Percentiles rank a stretch among this genome's conserved stretches.
Evolutionary conservation across 2,329 filamentous ascomycete genomes (phyloP).

Genomic region (Xylaria sp.): DNA sequence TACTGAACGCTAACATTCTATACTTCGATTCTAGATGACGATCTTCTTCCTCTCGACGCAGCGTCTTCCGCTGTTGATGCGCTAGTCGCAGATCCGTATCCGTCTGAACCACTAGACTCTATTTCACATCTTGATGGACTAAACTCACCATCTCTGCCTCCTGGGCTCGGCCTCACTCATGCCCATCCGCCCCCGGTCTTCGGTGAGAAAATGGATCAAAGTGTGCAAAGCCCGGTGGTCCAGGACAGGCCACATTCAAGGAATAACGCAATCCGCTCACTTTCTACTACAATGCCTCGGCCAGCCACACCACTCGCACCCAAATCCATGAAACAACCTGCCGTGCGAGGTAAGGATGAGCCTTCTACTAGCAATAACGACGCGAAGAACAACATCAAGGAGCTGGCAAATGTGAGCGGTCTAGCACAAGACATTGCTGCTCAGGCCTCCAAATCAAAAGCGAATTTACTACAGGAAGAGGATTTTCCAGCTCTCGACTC

Average conservation of each 20-base stretch:
- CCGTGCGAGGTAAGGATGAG: conserved; percentile 40
- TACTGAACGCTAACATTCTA: conserved; percentile 54
- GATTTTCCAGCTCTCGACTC: conserved; percentile 71
- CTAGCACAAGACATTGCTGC: conserved; percentile 59
- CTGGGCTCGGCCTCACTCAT: conserved; percentile 57
- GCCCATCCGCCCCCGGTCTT: conserved; percentile 49
- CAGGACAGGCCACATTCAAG: conserved; percentile 39
- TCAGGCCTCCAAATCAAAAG: conserved; percentile 53
- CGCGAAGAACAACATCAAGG: conserved; percentile 59
- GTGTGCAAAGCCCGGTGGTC: conserved; percentile 37
- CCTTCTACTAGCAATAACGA: conserved; percentile 40
- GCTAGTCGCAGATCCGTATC: conserved; percentile 69
- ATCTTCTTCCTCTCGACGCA: conserved; percentile 69
- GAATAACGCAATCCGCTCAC: conserved; percentile 29
- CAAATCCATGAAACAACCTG: conserved; percentile 46
- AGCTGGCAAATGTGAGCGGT: conserved; percentile 58
- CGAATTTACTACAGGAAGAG: conserved; percentile 64
- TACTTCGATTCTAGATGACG: conserved; percentile 65
- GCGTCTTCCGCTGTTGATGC: conserved; percentile 73
- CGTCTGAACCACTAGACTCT: conserved; percentile 44
- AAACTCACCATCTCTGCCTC: conserved; percentile 57
- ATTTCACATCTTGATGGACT: conserved; percentile 39
- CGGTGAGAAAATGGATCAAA: conserved; percentile 40
- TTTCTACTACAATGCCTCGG: conserved; percentile 44
- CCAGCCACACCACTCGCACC: conserved; percentile 50